Conservation (phyloP, 371 early-diverging fungal genomes). For the Mucor irregularis region DNA sequence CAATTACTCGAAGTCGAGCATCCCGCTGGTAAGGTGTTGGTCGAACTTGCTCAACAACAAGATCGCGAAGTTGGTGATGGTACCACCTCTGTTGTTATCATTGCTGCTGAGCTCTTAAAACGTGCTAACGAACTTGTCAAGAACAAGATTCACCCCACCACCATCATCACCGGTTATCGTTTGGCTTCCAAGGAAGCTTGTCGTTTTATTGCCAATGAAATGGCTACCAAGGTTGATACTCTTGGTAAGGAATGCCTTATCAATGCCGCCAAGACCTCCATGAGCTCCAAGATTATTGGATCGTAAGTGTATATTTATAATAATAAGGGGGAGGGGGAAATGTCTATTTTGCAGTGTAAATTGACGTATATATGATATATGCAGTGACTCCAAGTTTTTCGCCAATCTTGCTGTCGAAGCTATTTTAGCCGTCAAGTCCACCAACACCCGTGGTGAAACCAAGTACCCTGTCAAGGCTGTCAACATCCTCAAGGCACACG, state of each 20-base stretch:
- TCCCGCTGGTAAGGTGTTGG: conserved; percentile 96
- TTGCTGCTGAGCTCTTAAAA: conserved; percentile 97
- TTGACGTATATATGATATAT: background rate
- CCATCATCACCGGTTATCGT: conserved; percentile 98
- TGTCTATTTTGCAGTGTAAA: background rate
- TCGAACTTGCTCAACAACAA: conserved; percentile 99
- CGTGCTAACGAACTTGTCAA: conserved; percentile 97
- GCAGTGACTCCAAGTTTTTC: conserved; percentile 93
- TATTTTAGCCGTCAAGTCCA: conserved; percentile 90
- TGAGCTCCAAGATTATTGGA: conserved; percentile 99
- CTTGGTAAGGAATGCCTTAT: conserved; percentile 92
- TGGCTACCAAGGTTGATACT: conserved; percentile 93
- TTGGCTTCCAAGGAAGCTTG: conserved; percentile 98
- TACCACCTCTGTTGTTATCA: conserved; percentile 99
- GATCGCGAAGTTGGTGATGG: conserved; percentile 99
- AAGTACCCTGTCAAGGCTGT: conserved; percentile 98
- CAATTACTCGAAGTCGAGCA: conserved; percentile 97
- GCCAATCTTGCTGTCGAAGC: conserved; percentile 96
- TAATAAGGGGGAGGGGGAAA: background rate
- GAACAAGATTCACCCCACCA: conserved; percentile 98
- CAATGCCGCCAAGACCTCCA: conserved; percentile 97
- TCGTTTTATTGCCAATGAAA: conserved; percentile 96
- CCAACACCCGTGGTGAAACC: conserved; percentile 82
- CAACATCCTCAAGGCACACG: conserved; percentile 99
- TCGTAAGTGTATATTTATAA: conserved; percentile 49